Percentiles rank a stretch among this genome's conserved stretches.
These are phyloP conservation scores for Saccharum spontaneum DNA, from an alignment of 176 grass and related monocot genomes.

Conservation along the genomic window DNA sequence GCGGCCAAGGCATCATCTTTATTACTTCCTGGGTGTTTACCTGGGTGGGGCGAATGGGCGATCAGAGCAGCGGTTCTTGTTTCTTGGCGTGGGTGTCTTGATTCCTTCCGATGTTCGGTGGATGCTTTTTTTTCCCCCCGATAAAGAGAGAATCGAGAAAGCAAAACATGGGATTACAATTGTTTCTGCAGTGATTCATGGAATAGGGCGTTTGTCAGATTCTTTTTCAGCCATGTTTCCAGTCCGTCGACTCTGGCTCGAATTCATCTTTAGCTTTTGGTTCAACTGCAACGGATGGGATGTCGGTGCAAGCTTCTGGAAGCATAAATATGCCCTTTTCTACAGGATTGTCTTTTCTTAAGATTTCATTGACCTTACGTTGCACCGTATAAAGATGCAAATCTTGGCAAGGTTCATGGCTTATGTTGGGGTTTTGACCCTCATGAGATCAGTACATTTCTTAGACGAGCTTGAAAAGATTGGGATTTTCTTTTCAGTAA, in stretches of 20 bases:
- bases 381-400: background rate
- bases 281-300: background rate
- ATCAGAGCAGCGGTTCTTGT: background rate
- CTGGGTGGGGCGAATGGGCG: background rate
- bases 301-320: background rate
- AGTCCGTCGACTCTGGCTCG: background rate
- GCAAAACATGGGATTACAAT: background rate
- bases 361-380: background rate
- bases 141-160: background rate
- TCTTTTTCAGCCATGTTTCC: background rate
- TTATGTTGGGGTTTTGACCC: background rate
- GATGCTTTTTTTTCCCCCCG: background rate
- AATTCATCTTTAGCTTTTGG: constrained; percentile 11
- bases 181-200: background rate
- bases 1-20: background rate
- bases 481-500: background rate
- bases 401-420: background rate
- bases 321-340: background rate
- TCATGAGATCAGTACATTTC: background rate
- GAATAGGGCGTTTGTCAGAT: background rate
- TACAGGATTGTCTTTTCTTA: background rate
- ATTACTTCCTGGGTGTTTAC: constrained; percentile 37
- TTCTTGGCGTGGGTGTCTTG: constrained; percentile 7
- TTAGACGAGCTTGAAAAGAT: constrained; percentile 1
- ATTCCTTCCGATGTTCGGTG: background rate